Evolutionary conservation across 2,329 filamentous ascomycete species (phyloP).

Genomic region (Aureobasidium sp.): DNA sequence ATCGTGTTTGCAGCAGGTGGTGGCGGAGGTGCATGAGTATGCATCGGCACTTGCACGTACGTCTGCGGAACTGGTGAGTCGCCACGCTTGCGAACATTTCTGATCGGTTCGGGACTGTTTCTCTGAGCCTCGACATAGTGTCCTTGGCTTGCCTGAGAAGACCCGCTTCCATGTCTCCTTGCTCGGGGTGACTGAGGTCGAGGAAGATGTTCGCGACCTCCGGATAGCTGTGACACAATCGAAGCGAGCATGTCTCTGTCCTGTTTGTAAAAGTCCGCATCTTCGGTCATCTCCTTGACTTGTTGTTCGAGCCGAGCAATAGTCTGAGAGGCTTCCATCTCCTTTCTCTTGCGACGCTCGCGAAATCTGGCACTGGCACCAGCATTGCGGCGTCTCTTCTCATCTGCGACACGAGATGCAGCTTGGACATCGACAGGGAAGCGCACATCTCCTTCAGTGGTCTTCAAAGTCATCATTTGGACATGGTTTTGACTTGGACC

Average conservation of each 20-base stretch:
- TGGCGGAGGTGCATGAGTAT: not conserved
- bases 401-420: conserved; percentile 73
- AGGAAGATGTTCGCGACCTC: conserved; percentile 40
- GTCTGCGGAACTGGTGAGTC: not conserved
- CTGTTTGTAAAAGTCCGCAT: conserved; percentile 65
- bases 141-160: not conserved
- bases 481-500: conserved; percentile 40
- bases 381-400: conserved; percentile 79
- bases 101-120: conserved; percentile 14
- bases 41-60: not conserved
- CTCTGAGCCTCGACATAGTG: not conserved
- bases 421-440: conserved; percentile 74
- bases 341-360: conserved; percentile 73
- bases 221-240: conserved; percentile 55
- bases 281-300: conserved; percentile 59
- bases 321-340: conserved; percentile 62
- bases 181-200: conserved; percentile 38
- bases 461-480: conserved; percentile 49
- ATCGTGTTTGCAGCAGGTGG: not conserved
- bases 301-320: conserved; percentile 64
- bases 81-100: conserved; percentile 16
- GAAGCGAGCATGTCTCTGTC: conserved; percentile 67
- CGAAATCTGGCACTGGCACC: conserved; percentile 78
- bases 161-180: conserved; percentile 20
- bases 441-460: conserved; percentile 45